Evolutionary conservation across 2,329 filamentous ascomycete genomes (phyloP).

Genomic region (Coleophoma cylindrospora): DNA sequence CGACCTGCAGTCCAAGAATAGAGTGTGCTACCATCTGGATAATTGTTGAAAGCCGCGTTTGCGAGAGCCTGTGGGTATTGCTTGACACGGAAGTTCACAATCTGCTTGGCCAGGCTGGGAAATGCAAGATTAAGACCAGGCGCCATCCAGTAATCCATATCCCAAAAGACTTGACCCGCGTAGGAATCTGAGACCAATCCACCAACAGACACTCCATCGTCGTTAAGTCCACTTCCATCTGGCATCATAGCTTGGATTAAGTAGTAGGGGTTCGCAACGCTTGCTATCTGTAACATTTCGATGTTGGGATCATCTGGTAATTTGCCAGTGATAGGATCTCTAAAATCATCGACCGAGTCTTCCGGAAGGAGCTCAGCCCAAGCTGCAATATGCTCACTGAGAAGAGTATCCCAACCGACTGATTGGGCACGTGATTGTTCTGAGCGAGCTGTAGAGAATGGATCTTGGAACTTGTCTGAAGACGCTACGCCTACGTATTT

Average conservation of each 20-base stretch:
- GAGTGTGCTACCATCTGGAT: conserved; percentile 51
- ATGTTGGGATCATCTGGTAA: conserved; percentile 54
- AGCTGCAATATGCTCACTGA: conserved; percentile 51
- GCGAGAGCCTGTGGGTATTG: conserved; percentile 52
- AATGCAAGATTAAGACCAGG: conserved; percentile 60
- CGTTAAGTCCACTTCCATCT: conserved; percentile 49
- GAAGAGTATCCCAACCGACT: conserved; percentile 48
- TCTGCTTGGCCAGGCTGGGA: conserved; percentile 55
- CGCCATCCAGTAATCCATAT: conserved; percentile 32
- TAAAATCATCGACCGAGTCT: conserved; percentile 59
- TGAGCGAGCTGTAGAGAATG: conserved; percentile 46
- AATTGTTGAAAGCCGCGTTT: conserved; percentile 57
- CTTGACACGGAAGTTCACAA: conserved; percentile 59
- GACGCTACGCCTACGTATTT: conserved; percentile 69
- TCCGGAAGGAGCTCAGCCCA: conserved; percentile 58
- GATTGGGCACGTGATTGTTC: conserved; percentile 45
- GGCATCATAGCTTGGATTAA: conserved; percentile 42
- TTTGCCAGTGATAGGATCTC: conserved; percentile 47
- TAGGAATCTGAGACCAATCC: conserved; percentile 65
- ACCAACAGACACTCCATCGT: conserved; percentile 63
- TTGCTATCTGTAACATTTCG: conserved; percentile 45
- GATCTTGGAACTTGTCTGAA: conserved; percentile 59
- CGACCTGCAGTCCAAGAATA: conserved; percentile 66
- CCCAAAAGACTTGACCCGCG: conserved; percentile 45
- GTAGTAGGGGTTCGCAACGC: conserved; percentile 51